Conservation (phyloP, 116 monocot genomes). For the Posidonia oceanica region DNA sequence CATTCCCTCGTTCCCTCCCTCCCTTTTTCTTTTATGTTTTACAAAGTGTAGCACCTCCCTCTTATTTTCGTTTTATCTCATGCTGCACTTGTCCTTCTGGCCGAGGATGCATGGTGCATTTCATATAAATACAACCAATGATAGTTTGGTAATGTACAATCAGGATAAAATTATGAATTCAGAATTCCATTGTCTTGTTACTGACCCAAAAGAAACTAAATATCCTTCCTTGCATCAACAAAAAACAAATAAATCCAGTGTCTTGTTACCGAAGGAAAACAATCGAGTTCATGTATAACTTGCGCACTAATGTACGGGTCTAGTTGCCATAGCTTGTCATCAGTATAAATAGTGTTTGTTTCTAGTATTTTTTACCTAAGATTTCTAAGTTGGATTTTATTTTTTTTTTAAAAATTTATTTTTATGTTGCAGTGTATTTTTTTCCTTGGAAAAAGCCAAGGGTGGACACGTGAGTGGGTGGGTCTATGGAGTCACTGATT, state of each 20-base stretch:
- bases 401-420: neutral
- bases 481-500: conserved; percentile 2
- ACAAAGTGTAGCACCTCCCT: no score
- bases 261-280: neutral
- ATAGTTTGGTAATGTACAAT: neutral
- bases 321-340: neutral
- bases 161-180: neutral
- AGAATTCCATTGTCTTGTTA: conserved; percentile 3
- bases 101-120: neutral
- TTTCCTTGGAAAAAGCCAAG: neutral
- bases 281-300: neutral
- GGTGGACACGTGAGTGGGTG: conserved; percentile 22
- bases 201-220: neutral
- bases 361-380: neutral
- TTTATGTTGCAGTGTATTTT: neutral
- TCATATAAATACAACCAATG: neutral
- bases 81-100: neutral
- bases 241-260: neutral
- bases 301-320: neutral
- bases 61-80: neutral
- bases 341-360: neutral
- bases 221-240: neutral
- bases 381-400: neutral
- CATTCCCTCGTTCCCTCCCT: neutral
- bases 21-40: neutral